Percentiles rank a stretch among this genome's conserved stretches.
These are phyloP conservation scores for Sporothrix schenckii DNA, from an alignment of 2,329 filamentous ascomycete species.

Conservation along the genomic window DNA sequence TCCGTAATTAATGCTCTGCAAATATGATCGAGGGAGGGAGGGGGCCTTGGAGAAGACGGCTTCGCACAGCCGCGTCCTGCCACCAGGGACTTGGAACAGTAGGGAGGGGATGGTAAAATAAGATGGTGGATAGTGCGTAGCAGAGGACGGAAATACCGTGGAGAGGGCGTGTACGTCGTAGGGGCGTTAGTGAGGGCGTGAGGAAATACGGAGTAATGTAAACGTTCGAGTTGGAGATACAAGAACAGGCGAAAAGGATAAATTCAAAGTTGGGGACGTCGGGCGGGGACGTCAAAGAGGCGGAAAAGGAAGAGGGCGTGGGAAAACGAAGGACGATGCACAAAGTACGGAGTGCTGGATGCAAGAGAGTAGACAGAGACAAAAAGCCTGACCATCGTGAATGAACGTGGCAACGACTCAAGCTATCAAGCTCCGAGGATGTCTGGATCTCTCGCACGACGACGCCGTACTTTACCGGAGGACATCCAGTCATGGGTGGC, in stretches of 20 bases:
- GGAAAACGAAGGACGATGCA: neutral
- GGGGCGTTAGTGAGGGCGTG: neutral
- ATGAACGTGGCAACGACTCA: neutral
- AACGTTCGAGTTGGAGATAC: neutral
- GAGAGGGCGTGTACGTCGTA: neutral
- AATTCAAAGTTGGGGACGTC: neutral
- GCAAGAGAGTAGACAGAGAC: too few relatives aligned
- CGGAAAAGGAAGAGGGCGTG: neutral
- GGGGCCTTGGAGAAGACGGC: too few relatives aligned
- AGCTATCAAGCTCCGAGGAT: neutral
- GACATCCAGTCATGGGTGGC: neutral
- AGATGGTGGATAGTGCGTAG: neutral
- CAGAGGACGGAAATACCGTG: neutral
- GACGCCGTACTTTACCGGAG: too few relatives aligned
- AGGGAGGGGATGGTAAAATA: neutral
- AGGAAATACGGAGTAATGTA: neutral
- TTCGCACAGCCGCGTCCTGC: slow-evolving; percentile 19
- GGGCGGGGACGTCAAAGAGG: neutral
- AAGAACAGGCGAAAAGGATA: neutral
- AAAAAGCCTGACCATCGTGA: neutral
- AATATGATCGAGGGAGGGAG: too few relatives aligned
- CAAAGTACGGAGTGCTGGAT: neutral
- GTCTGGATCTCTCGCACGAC: too few relatives aligned
- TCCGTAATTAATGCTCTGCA: too few relatives aligned
- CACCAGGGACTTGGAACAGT: slow-evolving; percentile 22